These are phyloP conservation scores for Vachellia pachyceras DNA, from an alignment of 306 rosid genomes.

Conservation along the genomic window DNA sequence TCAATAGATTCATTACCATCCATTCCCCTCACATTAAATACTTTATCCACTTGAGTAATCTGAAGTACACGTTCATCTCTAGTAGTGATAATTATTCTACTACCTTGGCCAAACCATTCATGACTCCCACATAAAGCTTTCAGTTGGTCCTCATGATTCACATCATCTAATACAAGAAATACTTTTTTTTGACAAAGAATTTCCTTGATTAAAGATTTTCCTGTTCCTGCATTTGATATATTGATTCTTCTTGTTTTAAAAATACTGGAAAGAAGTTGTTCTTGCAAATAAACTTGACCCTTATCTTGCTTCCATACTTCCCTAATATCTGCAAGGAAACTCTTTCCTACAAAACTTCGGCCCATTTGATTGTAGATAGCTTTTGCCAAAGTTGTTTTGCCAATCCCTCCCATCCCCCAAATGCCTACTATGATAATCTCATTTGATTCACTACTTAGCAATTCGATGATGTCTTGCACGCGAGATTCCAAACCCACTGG, in stretches of 20 bases:
- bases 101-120: background rate
- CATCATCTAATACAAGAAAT: background rate
- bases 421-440: background rate
- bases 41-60: background rate
- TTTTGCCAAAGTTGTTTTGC: background rate
- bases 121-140: background rate
- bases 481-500: constrained; percentile 6
- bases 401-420: background rate
- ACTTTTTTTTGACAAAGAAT: background rate
- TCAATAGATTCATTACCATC: background rate
- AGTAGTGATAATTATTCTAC: background rate
- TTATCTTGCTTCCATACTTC: background rate
- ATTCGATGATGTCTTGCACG: background rate
- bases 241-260: background rate
- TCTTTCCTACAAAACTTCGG: background rate
- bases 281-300: background rate
- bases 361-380: background rate
- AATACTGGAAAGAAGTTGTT: background rate
- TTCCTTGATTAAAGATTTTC: background rate
- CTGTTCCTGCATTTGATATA: background rate
- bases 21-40: background rate
- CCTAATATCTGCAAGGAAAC: background rate
- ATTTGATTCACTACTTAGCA: background rate
- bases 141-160: background rate
- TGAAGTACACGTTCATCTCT: background rate